phyloP scores from a whole-genome alignment of 257 asterid species.

The Scutellaria galericulata region DNA sequence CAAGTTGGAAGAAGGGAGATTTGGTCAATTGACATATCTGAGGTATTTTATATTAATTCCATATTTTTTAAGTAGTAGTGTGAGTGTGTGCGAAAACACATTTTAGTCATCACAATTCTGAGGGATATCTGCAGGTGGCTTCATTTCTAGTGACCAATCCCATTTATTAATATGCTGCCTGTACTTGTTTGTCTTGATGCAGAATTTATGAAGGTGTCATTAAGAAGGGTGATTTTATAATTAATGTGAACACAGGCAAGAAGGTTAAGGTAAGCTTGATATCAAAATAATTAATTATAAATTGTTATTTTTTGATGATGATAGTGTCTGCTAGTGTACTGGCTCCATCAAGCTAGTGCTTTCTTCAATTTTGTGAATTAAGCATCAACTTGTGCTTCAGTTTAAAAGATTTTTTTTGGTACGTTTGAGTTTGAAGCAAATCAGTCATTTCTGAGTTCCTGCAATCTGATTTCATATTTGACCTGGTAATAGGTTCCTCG shows the following conservation, averaged over 20 bases:
- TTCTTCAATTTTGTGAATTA: background rate
- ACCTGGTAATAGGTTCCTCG: constrained; percentile 82
- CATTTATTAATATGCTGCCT: constrained; percentile 12
- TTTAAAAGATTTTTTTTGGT: constrained; percentile 11
- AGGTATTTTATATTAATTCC: constrained; percentile 56
- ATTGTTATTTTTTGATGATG: background rate
- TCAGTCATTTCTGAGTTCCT: constrained; percentile 11
- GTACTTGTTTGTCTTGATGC: constrained; percentile 34
- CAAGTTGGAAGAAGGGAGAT: constrained; percentile 94
- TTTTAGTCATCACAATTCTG: background rate
- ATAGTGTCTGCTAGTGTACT: constrained; percentile 25
- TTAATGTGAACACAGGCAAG: constrained; percentile 91
- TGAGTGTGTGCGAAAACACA: no score
- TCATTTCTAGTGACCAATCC: background rate
- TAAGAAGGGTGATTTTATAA: constrained; percentile 90
- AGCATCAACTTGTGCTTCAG: background rate
- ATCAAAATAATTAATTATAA: background rate
- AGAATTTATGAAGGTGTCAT: constrained; percentile 96
- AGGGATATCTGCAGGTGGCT: constrained; percentile 3
- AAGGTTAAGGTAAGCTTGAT: constrained; percentile 75
- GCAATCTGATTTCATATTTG: constrained; percentile 28
- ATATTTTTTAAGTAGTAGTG: background rate
- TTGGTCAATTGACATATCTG: constrained; percentile 92
- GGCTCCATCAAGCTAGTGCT: constrained; percentile 6
- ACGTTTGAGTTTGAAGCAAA: constrained; percentile 22